Percentiles rank a stretch among this genome's conserved stretches.
These are phyloP conservation scores for Solanum hybrid DNA, from an alignment of 305 asterid genomes.

Conservation along the genomic window DNA sequence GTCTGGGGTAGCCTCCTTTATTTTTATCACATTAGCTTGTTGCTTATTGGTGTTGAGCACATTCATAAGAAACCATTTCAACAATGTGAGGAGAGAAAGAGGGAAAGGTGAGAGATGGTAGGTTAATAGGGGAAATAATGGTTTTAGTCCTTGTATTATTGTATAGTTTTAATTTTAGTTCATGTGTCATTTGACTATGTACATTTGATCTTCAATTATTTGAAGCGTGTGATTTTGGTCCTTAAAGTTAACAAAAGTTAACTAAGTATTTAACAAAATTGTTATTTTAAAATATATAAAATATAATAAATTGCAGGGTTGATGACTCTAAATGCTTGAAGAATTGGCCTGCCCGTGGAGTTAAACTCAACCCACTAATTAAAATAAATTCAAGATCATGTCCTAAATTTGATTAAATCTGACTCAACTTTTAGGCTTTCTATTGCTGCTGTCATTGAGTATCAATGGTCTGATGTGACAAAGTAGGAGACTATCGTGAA, in stretches of 20 bases:
- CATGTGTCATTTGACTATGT: neutral
- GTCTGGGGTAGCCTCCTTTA: too few relatives aligned
- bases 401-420: neutral
- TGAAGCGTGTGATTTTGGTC: too few relatives aligned
- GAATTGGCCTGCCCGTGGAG: neutral
- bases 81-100: neutral
- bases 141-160: neutral
- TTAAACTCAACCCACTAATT: neutral
- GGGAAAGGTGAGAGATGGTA: neutral
- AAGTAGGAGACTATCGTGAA: too few relatives aligned
- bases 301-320: neutral
- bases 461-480: too few relatives aligned
- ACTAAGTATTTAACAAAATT: too few relatives aligned
- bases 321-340: neutral
- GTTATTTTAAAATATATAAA: too few relatives aligned
- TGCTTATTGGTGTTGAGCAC: neutral
- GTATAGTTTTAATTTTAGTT: neutral
- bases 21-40: too few relatives aligned
- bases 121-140: neutral
- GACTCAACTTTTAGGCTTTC: neutral
- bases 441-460: neutral
- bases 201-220: too few relatives aligned
- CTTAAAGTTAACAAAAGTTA: too few relatives aligned
- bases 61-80: neutral
- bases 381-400: neutral